A percentile compares a stretch with the other conserved stretches of the same genome.
These are phyloP conservation scores for Aureobasidium sp. DNA, from an alignment of 2,329 filamentous ascomycete species.

Conservation along the genomic window DNA sequence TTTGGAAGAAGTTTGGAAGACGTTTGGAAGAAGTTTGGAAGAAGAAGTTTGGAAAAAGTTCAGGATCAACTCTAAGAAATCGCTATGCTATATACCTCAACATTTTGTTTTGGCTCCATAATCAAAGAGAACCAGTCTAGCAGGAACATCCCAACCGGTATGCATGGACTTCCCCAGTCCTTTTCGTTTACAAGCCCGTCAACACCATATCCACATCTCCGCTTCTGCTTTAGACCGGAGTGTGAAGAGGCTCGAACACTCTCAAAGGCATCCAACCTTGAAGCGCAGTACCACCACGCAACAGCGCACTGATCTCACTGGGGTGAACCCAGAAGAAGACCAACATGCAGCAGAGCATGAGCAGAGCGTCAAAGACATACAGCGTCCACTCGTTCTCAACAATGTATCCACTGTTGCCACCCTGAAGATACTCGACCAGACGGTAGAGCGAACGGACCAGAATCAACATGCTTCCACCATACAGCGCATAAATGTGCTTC, in stretches of 20 bases:
- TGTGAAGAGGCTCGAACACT: neutral
- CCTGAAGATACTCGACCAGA: constrained; percentile 40
- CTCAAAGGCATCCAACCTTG: constrained; percentile 1
- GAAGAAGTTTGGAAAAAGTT: too few species aligned
- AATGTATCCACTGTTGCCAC: constrained; percentile 31
- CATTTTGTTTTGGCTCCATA: too few species aligned
- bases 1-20: too few species aligned
- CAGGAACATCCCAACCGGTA: too few species aligned
- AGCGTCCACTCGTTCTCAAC: constrained; percentile 35
- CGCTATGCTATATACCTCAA: too few species aligned
- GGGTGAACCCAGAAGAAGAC: constrained; percentile 15
- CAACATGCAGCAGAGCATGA: constrained; percentile 29
- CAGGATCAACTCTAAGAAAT: too few species aligned
- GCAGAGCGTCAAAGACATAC: constrained; percentile 37
- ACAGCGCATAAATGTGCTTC: constrained; percentile 29
- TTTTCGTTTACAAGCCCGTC: too few species aligned
- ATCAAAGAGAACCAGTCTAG: too few species aligned
- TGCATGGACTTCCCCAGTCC: too few species aligned
- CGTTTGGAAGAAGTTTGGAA: too few species aligned
- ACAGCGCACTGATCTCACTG: neutral
- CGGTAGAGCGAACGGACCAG: constrained; percentile 39
- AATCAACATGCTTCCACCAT: constrained; percentile 34
- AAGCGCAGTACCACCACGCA: neutral
- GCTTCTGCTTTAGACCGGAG: neutral
- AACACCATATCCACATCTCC: neutral